phyloP scores from a whole-genome alignment of 371 early-diverging fungal species.

The Actinomortierella wolfii region DNA sequence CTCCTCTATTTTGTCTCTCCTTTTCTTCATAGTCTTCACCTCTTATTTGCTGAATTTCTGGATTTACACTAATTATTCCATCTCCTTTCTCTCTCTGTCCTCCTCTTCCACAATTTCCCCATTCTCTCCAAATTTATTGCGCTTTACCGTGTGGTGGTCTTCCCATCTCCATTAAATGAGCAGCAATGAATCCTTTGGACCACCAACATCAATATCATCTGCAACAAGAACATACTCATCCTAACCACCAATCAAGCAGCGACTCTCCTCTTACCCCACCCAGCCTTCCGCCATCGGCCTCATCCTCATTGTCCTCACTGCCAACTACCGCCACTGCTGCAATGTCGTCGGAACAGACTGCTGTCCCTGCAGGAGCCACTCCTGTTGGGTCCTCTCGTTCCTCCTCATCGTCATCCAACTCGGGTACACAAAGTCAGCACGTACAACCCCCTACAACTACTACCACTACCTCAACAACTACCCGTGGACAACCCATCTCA shows the following conservation, averaged over 20 bases:
- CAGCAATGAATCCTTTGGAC: slow-evolving; percentile 1
- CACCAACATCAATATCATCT: neutral
- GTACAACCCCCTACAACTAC: neutral
- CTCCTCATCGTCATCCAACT: no score
- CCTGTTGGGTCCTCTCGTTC: slow-evolving; percentile 6
- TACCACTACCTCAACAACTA: neutral
- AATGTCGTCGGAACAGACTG: slow-evolving; percentile 1
- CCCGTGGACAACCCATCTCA: slow-evolving; percentile 41
- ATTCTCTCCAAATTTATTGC: no score
- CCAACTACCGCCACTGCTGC: slow-evolving; percentile 11
- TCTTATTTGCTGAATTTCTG: neutral
- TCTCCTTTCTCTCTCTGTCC: neutral
- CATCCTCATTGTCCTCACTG: slow-evolving; percentile 3
- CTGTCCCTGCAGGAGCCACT: neutral
- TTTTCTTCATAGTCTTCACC: neutral
- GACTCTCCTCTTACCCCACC: slow-evolving; percentile 38
- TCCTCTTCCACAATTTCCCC: no score
- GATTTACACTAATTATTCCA: neutral
- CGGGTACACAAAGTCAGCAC: neutral
- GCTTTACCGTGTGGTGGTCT: no score
- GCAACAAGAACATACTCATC: slow-evolving; percentile 18
- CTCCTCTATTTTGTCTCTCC: neutral
- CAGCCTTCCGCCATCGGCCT: slow-evolving; percentile 18
- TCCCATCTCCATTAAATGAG: no score
- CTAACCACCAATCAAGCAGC: slow-evolving; percentile 11